phyloP scores from a whole-genome alignment of 1,284 basidiomycete species.

The Boletus mariae region DNA sequence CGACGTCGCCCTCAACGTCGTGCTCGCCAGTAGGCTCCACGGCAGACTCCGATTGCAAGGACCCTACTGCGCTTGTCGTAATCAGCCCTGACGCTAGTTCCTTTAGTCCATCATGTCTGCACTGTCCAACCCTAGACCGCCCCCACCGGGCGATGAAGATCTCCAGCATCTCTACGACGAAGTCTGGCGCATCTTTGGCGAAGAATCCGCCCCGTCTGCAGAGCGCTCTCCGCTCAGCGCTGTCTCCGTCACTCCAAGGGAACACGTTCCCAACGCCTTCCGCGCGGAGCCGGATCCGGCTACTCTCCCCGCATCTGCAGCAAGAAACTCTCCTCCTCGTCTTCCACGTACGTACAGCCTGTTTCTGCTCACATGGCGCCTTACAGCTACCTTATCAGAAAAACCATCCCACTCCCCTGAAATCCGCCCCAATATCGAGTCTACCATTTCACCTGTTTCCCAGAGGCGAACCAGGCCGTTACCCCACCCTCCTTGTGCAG shows the following conservation, averaged over 20 bases:
- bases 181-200: constrained; percentile 62
- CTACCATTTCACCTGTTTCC: constrained; percentile 34
- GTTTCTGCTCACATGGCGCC: not conserved
- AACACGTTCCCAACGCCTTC: constrained; percentile 19
- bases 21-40: not conserved
- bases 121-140: constrained; percentile 33
- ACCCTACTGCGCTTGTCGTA: not conserved
- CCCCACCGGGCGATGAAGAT: constrained; percentile 59
- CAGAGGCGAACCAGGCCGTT: constrained; percentile 33
- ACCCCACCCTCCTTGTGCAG: constrained; percentile 28
- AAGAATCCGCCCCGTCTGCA: constrained; percentile 33
- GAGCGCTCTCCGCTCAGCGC: constrained; percentile 24
- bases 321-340: constrained; percentile 21
- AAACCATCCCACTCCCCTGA: constrained; percentile 19
- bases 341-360: constrained; percentile 20
- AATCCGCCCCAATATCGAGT: constrained; percentile 19
- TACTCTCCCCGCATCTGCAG: constrained; percentile 8
- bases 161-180: constrained; percentile 68
- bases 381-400: constrained; percentile 8
- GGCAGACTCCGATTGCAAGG: not conserved
- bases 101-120: constrained; percentile 27
- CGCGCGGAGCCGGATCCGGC: constrained; percentile 22
- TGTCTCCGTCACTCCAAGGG: constrained; percentile 14
- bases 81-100: not conserved
- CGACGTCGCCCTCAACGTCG: constrained; percentile 5